phyloP scores from a whole-genome alignment of 148 eudicot genomes.

The Rhododendron ovatum region DNA sequence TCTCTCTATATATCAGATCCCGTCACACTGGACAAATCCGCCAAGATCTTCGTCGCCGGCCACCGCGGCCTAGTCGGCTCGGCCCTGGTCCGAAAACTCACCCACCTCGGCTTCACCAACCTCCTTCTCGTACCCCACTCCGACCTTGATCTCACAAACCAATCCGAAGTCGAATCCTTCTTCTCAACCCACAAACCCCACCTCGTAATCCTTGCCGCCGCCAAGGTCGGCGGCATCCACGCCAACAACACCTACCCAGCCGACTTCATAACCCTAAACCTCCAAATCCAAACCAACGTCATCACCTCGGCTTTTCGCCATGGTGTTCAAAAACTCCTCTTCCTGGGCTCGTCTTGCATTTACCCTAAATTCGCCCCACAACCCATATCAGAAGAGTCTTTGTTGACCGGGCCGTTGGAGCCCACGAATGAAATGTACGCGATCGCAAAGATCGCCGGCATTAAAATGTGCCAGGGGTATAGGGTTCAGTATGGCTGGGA shows the following conservation, averaged over 20 bases:
- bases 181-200: slow-evolving; percentile 68
- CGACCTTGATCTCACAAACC: slow-evolving; percentile 83
- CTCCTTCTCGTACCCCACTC: slow-evolving; percentile 72
- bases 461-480: slow-evolving; percentile 86
- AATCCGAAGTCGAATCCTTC: slow-evolving; percentile 67
- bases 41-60: slow-evolving; percentile 84
- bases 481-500: slow-evolving; percentile 49
- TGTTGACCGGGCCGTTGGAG: slow-evolving; percentile 76
- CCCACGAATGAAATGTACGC: slow-evolving; percentile 99
- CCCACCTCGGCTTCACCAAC: slow-evolving; percentile 47
- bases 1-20: not conserved
- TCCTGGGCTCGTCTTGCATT: slow-evolving; percentile 90
- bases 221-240: slow-evolving; percentile 97
- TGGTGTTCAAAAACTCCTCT: slow-evolving; percentile 60
- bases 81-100: slow-evolving; percentile 70
- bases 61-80: slow-evolving; percentile 96
- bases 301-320: slow-evolving; percentile 61
- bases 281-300: slow-evolving; percentile 91
- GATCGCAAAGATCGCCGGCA: slow-evolving; percentile 88
- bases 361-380: slow-evolving; percentile 97
- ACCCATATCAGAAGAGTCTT: slow-evolving; percentile 74
- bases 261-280: slow-evolving; percentile 78
- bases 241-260: slow-evolving; percentile 96
- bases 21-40: slow-evolving; percentile 46
- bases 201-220: slow-evolving; percentile 90